Percentiles rank a stretch among this genome's conserved stretches.
phyloP scores from a whole-genome alignment of 257 asterid genomes.

The Solanum medicagineum region DNA sequence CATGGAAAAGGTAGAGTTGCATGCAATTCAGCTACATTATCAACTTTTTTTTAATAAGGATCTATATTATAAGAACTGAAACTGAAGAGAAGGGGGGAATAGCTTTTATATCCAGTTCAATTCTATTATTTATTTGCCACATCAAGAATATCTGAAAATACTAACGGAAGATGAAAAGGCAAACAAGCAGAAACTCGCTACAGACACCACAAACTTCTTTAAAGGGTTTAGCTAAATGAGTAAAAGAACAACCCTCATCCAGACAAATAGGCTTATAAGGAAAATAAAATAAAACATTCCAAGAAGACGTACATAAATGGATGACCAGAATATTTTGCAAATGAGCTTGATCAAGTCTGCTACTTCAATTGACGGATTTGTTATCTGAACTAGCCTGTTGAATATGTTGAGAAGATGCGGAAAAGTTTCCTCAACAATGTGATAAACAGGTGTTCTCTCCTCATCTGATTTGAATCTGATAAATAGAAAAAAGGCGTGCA shows the following conservation, averaged over 20 bases:
- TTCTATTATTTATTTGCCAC: not conserved
- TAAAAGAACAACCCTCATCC: not conserved
- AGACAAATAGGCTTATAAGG: not conserved
- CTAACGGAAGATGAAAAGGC: not conserved
- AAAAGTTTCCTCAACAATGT: slow-evolving; percentile 88
- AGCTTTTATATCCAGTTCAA: not conserved
- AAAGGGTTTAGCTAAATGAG: not conserved
- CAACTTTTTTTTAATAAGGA: not conserved
- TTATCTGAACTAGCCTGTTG: slow-evolving; percentile 67
- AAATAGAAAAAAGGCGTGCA: slow-evolving; percentile 1
- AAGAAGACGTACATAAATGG: slow-evolving; percentile 60
- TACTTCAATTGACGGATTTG: slow-evolving; percentile 72
- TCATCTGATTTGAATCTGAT: slow-evolving; percentile 96
- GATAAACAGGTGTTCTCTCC: slow-evolving; percentile 79
- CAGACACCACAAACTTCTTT: not conserved
- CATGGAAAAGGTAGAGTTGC: not conserved
- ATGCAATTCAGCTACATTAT: not conserved
- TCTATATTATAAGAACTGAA: not conserved
- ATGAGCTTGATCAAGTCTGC: slow-evolving; percentile 94
- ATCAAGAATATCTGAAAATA: not conserved
- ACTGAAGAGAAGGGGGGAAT: not conserved
- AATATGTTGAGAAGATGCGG: slow-evolving; percentile 75
- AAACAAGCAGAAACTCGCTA: not conserved
- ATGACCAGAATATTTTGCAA: slow-evolving; percentile 98
- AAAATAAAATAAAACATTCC: not conserved